Percentiles rank a stretch among this genome's conserved stretches.
Conservation (phyloP, 495 filamentous ascomycete species). For the Lophium mytilinum region DNA sequence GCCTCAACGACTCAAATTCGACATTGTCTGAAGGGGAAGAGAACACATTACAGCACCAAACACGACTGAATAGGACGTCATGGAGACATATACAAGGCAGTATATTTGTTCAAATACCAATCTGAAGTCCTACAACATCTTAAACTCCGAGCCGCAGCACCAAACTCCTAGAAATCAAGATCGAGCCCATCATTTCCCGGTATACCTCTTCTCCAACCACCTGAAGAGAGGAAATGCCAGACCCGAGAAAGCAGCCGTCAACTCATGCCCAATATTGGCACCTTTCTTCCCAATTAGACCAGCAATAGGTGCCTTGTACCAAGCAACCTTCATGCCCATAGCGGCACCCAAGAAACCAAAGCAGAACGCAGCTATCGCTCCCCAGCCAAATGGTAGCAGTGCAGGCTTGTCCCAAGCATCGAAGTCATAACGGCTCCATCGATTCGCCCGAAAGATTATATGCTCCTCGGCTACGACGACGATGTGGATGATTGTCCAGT, state of each 20-base stretch:
- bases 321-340: constrained; percentile 16
- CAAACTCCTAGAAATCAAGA: background rate
- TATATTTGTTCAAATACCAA: no score
- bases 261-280: constrained; percentile 19
- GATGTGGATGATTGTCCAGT: constrained; percentile 17
- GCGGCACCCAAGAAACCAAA: constrained; percentile 17
- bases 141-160: no score
- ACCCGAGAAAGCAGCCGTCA: constrained; percentile 18
- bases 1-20: no score
- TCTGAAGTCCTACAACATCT: no score
- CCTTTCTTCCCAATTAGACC: constrained; percentile 18
- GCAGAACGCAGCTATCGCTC: constrained; percentile 9
- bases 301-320: constrained; percentile 13
- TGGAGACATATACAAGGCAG: no score
- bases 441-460: constrained; percentile 6
- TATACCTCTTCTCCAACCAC: constrained; percentile 16
- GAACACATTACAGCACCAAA: no score
- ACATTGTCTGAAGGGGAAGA: no score
- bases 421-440: constrained; percentile 14
- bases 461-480: constrained; percentile 18
- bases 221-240: constrained; percentile 16
- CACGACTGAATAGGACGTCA: no score
- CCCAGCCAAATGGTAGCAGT: constrained; percentile 18
- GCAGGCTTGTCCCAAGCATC: constrained; percentile 13
- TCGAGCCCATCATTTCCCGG: constrained; percentile 5